Evolutionary conservation across 345 rosid genomes (phyloP).

Genomic region (Syzygium aqueum): DNA sequence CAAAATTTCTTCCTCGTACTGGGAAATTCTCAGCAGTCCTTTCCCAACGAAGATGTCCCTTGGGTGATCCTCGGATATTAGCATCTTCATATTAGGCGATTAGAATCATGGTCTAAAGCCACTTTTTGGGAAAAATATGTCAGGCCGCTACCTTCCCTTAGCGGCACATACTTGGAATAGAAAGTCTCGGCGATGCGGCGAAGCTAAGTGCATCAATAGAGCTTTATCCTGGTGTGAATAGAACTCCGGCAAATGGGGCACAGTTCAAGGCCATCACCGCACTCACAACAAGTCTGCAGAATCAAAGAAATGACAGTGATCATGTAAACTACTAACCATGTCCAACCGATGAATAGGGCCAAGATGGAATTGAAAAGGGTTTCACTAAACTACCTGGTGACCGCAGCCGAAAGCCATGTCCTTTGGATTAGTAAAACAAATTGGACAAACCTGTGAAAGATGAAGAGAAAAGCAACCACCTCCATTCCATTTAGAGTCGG

Average conservation of each 20-base stretch:
- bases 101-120: no score
- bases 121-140: neutral
- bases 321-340: neutral
- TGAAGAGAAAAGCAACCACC: neutral
- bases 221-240: slow-evolving; percentile 33
- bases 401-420: slow-evolving; percentile 51
- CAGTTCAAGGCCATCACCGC: slow-evolving; percentile 27
- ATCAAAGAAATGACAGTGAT: neutral
- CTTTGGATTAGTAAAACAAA: slow-evolving; percentile 32
- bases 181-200: neutral
- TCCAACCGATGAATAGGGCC: neutral
- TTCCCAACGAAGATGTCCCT: neutral
- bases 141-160: neutral
- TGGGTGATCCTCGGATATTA: no score
- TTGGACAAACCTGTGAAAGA: slow-evolving; percentile 26
- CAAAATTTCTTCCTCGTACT: neutral
- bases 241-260: slow-evolving; percentile 42
- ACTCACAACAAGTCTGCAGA: slow-evolving; percentile 29
- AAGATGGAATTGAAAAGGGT: neutral
- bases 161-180: neutral
- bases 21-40: neutral
- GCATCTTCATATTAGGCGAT: no score
- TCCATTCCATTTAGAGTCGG: neutral
- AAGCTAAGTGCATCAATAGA: slow-evolving; percentile 8
- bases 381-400: slow-evolving; percentile 26